Evolutionary conservation across 2,329 filamentous ascomycete genomes (phyloP), one percentile per base, ranked within the genome.

Genomic region (Xylaria digitata): DNA sequence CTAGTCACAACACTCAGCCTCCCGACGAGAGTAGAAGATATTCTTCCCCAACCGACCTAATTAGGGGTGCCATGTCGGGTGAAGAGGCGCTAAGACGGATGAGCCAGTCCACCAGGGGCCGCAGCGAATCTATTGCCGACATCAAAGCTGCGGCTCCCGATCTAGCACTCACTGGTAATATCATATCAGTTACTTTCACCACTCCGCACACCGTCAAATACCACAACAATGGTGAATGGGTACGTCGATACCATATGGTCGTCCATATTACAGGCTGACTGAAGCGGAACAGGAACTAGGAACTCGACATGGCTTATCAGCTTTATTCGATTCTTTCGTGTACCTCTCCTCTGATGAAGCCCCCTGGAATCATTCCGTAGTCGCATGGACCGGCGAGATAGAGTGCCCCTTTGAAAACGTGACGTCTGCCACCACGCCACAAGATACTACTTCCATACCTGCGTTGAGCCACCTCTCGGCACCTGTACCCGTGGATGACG

Each of bases 311-410:
- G 95, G 95, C 62, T 95, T 94, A 65, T 97, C 95, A 13, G 94
- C 95, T 17, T 86, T 98, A 40, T 96, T 96, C 80, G 94, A 97
- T 78, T 94, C 94, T 9, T 94, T 98, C 75, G 88, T 90, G 63
- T 90, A 96, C 80, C 88, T 98, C 50, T 92, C 94, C 3, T 96
- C 94, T n/a, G 85, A 91, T 63, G 86, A 91, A 49, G 90, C 91
- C 1, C 89, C 91, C 21, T 98, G 94, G 94, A 93, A 94, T 74
- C 95, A 97, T 81, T 96, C 90, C 0, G 87, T 97, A 6, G 92
- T 98, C 60, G 94, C 93, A 52, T 98, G 95, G 95, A 97, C 95
- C 2, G 95, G 95, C 65, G 95, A 98, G 79, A 91, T 95, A 66
- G 87, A 90, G 64, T 81, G 79, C 3, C 80, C 83, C 2, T 69